These are phyloP conservation scores for Diaporthe sp. DNA, from an alignment of 2,329 filamentous ascomycete species.

Conservation along the genomic window DNA sequence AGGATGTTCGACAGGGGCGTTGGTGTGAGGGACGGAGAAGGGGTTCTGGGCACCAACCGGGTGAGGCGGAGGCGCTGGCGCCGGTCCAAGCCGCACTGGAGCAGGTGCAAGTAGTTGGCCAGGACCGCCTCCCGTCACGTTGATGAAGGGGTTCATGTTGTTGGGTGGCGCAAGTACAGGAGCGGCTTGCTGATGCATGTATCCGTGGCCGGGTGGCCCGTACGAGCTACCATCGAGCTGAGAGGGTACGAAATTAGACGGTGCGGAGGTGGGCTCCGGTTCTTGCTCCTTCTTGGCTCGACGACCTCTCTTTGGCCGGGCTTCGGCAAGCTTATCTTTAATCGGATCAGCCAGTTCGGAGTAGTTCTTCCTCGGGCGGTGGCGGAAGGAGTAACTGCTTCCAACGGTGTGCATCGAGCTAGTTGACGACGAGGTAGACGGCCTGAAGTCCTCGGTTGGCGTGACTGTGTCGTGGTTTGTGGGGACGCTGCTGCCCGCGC, in stretches of 20 bases:
- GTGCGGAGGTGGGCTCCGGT: constrained; percentile 29
- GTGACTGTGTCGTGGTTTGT: constrained; percentile 46
- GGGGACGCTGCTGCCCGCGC: constrained; percentile 43
- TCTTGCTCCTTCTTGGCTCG: constrained; percentile 35
- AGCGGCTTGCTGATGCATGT: constrained; percentile 15
- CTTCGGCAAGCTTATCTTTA: constrained; percentile 48
- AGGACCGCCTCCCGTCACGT: constrained; percentile 34
- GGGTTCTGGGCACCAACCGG: constrained; percentile 34
- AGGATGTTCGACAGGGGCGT: constrained; percentile 27
- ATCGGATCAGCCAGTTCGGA: constrained; percentile 58
- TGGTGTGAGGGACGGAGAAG: constrained; percentile 33
- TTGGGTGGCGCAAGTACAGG: constrained; percentile 33
- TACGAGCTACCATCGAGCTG: constrained; percentile 23
- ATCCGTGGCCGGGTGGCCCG: constrained; percentile 10
- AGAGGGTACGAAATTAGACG: constrained; percentile 22
- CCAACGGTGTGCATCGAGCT: constrained; percentile 59
- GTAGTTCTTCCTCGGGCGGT: constrained; percentile 66
- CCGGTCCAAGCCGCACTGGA: constrained; percentile 29
- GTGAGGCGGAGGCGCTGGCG: constrained; percentile 27
- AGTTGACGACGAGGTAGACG: constrained; percentile 64
- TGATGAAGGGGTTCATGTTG: constrained; percentile 33
- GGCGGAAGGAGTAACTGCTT: constrained; percentile 64
- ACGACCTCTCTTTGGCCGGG: constrained; percentile 46
- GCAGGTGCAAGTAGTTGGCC: constrained; percentile 34
- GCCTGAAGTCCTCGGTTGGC: constrained; percentile 58